These are phyloP conservation scores for Leccinum uliginosum DNA, from an alignment of 768 basidiomycete species.

Conservation along the genomic window DNA sequence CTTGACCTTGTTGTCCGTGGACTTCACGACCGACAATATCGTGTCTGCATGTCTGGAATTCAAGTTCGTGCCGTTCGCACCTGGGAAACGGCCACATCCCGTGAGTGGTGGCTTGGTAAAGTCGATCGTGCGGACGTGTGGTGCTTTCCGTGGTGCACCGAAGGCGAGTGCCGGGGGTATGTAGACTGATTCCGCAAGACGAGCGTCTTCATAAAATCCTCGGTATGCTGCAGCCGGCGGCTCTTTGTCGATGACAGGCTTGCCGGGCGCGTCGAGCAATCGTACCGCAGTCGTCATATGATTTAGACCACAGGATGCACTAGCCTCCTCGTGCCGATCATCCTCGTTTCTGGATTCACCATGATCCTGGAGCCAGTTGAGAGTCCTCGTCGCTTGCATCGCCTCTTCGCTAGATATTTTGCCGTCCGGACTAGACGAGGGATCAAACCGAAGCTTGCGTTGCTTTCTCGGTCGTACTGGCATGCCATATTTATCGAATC, in stretches of 20 bases:
- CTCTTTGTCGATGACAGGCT: neutral
- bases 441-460: conserved; percentile 26
- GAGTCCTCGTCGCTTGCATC: neutral
- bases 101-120: conserved; percentile 21
- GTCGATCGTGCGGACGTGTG: conserved; percentile 23
- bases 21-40: conserved; percentile 6
- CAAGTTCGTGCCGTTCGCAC: neutral
- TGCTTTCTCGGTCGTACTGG: conserved; percentile 28
- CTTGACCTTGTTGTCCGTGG: conserved; percentile 12
- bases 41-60: neutral
- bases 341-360: neutral
- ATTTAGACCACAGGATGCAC: neutral
- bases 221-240: neutral
- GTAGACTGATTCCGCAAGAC: neutral
- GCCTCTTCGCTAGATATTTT: neutral
- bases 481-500: conserved; percentile 28
- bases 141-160: neutral
- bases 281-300: neutral
- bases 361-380: conserved; percentile 1
- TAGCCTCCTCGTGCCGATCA: neutral
- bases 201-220: neutral
- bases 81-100: conserved; percentile 12
- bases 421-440: conserved; percentile 18
- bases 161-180: neutral
- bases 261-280: conserved; percentile 12